Evolutionary conservation across 441 rosid species (phyloP), one percentile per base, ranked within the genome.

Genomic region (Iberis amara): DNA sequence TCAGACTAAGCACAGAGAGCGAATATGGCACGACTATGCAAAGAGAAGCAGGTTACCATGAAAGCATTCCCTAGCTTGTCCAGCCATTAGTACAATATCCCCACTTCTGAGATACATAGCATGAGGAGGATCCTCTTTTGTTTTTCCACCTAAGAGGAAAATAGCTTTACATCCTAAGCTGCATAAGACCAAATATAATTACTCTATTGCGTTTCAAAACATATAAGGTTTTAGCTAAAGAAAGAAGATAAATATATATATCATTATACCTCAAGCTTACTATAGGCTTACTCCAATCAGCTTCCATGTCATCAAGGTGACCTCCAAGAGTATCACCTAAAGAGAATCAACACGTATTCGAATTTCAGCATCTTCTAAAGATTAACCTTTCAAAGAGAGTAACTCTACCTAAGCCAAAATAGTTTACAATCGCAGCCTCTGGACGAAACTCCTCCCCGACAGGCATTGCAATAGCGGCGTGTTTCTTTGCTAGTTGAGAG

Each of bases 131-230:
- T 91, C 96, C 35, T 83, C 75, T 71, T 81, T 81, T 39, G 82
- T 67, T 62, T 83, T 91, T 41, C 95, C 98, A 43, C 95, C 98
- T 57, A 83, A 63, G 57, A 91, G 96, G 68, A 87, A 91, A 57
- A 91, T 85, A 48, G 96, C 96, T 75, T 81, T 87, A 83, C 95
- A 85, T n/a, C 94, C 96, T 61, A 91, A 76, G 69, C 98, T 87
- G 76, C 59, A 12, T 37, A 49, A 31, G 15, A 30, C 21, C 6
- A 24, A 8, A 41, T 4, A 39, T 0, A 7, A 13, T 52, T 41
- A 60, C 66, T 18, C 52, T 2, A 49, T 5, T 9, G 18, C 13
- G n/a, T 28, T 28, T 56, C 46, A 32, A 12, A 21, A 10, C 9
- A 0, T 6, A 21, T 28, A 37, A 7, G 1, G 7, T 30, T 12